Evolutionary conservation across 208 protist species (phyloP), one percentile per base, ranked within the genome.

Genomic region (Wallacemonas sp.): DNA sequence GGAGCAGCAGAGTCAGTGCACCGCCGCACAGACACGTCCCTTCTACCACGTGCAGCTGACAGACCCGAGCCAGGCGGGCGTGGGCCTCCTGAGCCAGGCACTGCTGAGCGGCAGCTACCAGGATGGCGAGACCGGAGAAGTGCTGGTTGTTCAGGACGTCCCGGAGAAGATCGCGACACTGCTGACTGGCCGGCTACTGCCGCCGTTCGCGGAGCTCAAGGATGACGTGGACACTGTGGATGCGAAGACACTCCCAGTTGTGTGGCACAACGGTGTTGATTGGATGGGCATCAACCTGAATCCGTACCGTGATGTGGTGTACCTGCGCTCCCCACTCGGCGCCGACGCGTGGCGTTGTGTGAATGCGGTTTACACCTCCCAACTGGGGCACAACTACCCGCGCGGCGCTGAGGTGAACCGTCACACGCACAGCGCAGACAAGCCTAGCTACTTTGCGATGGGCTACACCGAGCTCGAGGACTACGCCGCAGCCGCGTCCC

Each of bases 371-470:
- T 55, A 55, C 47, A 33, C 5, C 19, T 55, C 47, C 3, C 47
- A 55, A n/a, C 3, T 9, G 5, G 5, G 6, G 24, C 47, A 55
- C 47, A 55, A 55, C 47, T 55, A 55, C 47, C 21, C 4, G 6
- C 47, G 23, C n/a, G 23, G 23, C 23, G 26, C 3, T 6, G 26
- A 26, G 26, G 21, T 23, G 2, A 55, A 55, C 26, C 47, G 47
- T 26, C 47, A 55, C 47, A 55, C 47, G 9, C 47, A 55, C 47
- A 55, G 47, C 26, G 47, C 8, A 8, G 23, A 55, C 6, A 55
- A 55, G 17, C 47, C 47, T 2, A 55, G 47, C 47, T 55, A 55
- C 47, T 55, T 55, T 23, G 47, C 47, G 3, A 55, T 55, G 47
- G 47, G 47, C 47, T 55, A 34, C 47, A 6, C 21, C n/a, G 16